phyloP scores from a whole-genome alignment of 106 monocot genomes.

The Acorus calamus region DNA sequence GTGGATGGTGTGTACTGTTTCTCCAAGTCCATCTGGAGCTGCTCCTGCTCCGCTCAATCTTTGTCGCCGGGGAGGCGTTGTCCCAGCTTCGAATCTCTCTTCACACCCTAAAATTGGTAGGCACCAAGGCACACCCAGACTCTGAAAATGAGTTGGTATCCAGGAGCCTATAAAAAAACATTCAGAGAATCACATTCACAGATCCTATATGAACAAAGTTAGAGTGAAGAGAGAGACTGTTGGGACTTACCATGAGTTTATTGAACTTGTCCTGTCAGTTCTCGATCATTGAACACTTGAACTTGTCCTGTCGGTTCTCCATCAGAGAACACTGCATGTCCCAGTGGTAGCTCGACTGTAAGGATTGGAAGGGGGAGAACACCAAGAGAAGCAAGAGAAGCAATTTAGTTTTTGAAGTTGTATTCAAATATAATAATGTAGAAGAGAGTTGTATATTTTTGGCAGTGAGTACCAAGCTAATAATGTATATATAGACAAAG shows the following conservation, averaged over 20 bases:
- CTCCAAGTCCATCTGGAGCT: constrained; percentile 75
- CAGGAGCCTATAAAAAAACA: too few species aligned
- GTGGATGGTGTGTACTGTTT: constrained; percentile 59
- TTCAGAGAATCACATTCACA: background rate
- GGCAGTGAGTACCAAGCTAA: too few species aligned
- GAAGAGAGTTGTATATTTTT: too few species aligned
- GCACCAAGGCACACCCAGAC: too few species aligned
- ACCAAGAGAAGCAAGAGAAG: too few species aligned
- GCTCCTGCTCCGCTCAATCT: constrained; percentile 49
- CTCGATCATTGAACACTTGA: too few species aligned
- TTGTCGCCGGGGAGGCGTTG: constrained; percentile 10
- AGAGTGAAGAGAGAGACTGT: background rate
- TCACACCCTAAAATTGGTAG: too few species aligned
- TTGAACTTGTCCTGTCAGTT: constrained; percentile 99
- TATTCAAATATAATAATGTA: too few species aligned
- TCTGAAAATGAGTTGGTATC: constrained; percentile 85
- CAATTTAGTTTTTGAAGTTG: too few species aligned
- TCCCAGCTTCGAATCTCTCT: too few species aligned
- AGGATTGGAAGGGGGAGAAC: background rate
- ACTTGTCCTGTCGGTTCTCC: too few species aligned
- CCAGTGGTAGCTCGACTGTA: constrained; percentile 57
- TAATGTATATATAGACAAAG: too few species aligned
- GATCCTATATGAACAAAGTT: background rate
- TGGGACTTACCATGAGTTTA: constrained; percentile 87
- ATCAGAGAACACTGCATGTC: constrained; percentile 59